Percentiles rank a stretch among this genome's conserved stretches.
These are phyloP conservation scores for Botryotinia convoluta DNA, from an alignment of 2,329 filamentous ascomycete genomes.

Conservation along the genomic window DNA sequence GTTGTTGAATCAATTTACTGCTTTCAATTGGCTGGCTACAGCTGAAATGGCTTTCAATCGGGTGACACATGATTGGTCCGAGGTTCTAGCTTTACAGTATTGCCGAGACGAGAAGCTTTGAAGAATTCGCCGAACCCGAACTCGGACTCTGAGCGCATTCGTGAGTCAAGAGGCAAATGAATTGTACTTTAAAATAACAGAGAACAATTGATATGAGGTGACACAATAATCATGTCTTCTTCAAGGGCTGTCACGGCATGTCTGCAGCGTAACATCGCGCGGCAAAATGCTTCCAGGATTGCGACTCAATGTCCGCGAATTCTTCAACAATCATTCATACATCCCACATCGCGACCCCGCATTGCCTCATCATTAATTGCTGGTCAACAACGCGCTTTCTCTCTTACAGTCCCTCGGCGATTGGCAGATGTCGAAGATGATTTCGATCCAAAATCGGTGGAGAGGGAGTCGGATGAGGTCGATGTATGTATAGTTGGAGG, in stretches of 20 bases:
- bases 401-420: constrained; percentile 42
- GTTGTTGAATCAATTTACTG: background rate
- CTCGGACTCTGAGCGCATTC: background rate
- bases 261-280: constrained; percentile 33
- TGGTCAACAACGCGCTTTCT: constrained; percentile 43
- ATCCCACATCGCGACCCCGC: constrained; percentile 29
- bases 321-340: constrained; percentile 24
- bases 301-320: constrained; percentile 24
- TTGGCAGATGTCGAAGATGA: constrained; percentile 50
- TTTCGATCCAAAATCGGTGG: constrained; percentile 66
- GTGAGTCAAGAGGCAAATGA: constrained; percentile 2
- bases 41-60: constrained; percentile 21
- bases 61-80: constrained; percentile 22
- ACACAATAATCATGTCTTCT: constrained; percentile 34
- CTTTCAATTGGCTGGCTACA: constrained; percentile 10
- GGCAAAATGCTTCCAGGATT: constrained; percentile 24
- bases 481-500: constrained; percentile 97
- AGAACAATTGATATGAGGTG: constrained; percentile 33
- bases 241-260: constrained; percentile 32
- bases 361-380: constrained; percentile 23
- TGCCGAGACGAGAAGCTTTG: constrained; percentile 21
- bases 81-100: constrained; percentile 7
- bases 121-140: constrained; percentile 8
- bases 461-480: constrained; percentile 88
- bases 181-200: constrained; percentile 6